Percentiles rank a stretch among this genome's conserved stretches.
These are phyloP conservation scores for Parmelia sp. DNA, from an alignment of 495 filamentous ascomycete genomes.

Conservation along the genomic window DNA sequence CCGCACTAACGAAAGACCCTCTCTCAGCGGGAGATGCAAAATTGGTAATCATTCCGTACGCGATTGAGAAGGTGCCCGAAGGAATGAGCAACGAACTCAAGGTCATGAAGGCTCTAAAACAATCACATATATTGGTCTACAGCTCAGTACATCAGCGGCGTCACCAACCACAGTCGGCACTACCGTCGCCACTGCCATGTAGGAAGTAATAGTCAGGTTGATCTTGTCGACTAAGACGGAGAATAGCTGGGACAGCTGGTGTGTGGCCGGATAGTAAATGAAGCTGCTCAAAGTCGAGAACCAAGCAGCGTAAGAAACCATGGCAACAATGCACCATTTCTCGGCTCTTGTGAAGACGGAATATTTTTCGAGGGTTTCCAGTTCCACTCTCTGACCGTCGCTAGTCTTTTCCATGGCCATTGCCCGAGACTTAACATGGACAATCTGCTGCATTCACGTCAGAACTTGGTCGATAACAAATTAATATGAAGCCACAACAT, in stretches of 20 bases:
- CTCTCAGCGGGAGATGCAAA: conserved; percentile 25
- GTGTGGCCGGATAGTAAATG: conserved; percentile 40
- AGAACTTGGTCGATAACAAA: background rate
- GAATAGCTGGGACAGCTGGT: conserved; percentile 28
- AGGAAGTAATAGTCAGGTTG: conserved; percentile 39
- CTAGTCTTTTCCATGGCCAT: conserved; percentile 5
- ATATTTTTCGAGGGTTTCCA: conserved; percentile 17
- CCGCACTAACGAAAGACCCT: conserved; percentile 25
- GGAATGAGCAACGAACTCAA: conserved; percentile 9
- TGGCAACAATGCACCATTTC: conserved; percentile 36
- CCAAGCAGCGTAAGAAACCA: conserved; percentile 29
- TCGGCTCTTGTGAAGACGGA: conserved; percentile 26
- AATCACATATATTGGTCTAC: conserved; percentile 56
- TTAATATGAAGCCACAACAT: no score
- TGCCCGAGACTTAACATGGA: background rate
- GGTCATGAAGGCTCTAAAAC: conserved; percentile 36
- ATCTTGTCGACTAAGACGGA: conserved; percentile 29
- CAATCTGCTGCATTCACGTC: background rate
- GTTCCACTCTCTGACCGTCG: background rate
- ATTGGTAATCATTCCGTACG: conserved; percentile 25
- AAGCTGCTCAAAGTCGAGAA: conserved; percentile 38
- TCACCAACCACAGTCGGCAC: conserved; percentile 56
- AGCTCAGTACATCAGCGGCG: conserved; percentile 53
- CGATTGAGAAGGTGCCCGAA: conserved; percentile 25
- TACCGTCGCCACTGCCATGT: conserved; percentile 58